Evolutionary conservation across 2,329 filamentous ascomycete species (phyloP).

Genomic region (Paraconiothyrium sp.): DNA sequence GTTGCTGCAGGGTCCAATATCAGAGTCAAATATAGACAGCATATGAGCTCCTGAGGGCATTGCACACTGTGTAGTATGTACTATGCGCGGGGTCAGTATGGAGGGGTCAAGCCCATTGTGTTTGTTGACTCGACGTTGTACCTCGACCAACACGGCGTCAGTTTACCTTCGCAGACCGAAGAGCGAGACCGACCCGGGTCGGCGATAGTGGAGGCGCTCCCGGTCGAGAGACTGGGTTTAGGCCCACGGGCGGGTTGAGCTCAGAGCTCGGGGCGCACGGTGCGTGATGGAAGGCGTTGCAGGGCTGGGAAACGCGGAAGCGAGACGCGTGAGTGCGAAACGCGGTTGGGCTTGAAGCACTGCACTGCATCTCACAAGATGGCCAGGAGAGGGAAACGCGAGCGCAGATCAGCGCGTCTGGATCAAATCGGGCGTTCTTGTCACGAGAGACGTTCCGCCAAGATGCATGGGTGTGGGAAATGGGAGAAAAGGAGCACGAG

Average conservation of each 20-base stretch:
- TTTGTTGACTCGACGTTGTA: background rate
- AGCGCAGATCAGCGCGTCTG: background rate
- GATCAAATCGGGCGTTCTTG: background rate
- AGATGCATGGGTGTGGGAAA: background rate
- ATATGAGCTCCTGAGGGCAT: too few relatives aligned
- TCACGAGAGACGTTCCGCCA: background rate
- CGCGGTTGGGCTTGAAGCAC: background rate
- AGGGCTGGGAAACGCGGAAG: background rate
- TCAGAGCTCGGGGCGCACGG: background rate
- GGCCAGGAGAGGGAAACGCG: background rate
- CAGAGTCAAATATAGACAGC: background rate
- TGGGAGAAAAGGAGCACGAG: background rate
- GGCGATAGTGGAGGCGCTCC: background rate
- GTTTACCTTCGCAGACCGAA: background rate
- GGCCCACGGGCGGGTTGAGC: constrained; percentile 5
- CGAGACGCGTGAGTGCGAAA: constrained; percentile 9
- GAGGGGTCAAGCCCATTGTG: background rate
- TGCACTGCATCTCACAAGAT: background rate
- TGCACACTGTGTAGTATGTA: background rate
- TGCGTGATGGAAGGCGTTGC: background rate
- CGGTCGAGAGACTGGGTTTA: background rate
- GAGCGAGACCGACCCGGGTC: background rate
- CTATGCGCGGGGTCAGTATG: background rate
- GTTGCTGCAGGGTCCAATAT: background rate
- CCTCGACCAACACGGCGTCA: background rate